phyloP scores from a whole-genome alignment of 208 protist species.

The Trypanosoma caninum region DNA sequence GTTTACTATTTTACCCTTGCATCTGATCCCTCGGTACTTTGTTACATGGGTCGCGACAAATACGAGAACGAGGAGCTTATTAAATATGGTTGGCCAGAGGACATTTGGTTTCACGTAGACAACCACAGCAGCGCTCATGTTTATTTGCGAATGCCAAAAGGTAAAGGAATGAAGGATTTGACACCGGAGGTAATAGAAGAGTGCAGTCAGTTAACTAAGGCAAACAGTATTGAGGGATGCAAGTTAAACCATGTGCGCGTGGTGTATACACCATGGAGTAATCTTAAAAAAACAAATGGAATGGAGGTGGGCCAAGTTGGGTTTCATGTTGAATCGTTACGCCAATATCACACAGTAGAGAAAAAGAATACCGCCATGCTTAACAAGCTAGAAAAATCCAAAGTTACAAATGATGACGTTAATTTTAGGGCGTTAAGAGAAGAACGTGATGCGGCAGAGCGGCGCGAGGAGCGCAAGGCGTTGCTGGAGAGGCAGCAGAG shows the following conservation, averaged over 20 bases:
- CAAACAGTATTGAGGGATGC: slow-evolving; percentile 96
- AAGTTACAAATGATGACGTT: slow-evolving; percentile 89
- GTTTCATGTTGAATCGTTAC: slow-evolving; percentile 90
- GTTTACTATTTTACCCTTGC: slow-evolving; percentile 92
- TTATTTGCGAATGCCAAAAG: slow-evolving; percentile 94
- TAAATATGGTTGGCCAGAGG: slow-evolving; percentile 95
- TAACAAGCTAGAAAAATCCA: slow-evolving; percentile 93
- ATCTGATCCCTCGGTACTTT: slow-evolving; percentile 84
- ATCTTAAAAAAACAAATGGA: slow-evolving; percentile 95
- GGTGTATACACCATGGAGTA: slow-evolving; percentile 97
- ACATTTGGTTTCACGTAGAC: slow-evolving; percentile 99
- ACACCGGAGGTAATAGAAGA: slow-evolving; percentile 94
- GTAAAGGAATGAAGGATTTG: slow-evolving; percentile 91
- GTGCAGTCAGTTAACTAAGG: slow-evolving; percentile 96
- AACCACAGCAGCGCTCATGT: slow-evolving; percentile 96
- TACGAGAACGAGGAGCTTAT: slow-evolving; percentile 99
- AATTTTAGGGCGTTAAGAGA: slow-evolving; percentile 74
- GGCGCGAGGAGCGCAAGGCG: slow-evolving; percentile 38
- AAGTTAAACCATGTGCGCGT: slow-evolving; percentile 91
- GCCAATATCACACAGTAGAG: slow-evolving; percentile 70
- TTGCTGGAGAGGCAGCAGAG: slow-evolving; percentile 41
- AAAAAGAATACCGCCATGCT: slow-evolving; percentile 88
- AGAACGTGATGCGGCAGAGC: slow-evolving; percentile 72
- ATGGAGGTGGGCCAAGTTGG: slow-evolving; percentile 97
- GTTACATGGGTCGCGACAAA: slow-evolving; percentile 99